Conservation (phyloP, 768 basidiomycete species). For the Fomitopsis serialis region DNA sequence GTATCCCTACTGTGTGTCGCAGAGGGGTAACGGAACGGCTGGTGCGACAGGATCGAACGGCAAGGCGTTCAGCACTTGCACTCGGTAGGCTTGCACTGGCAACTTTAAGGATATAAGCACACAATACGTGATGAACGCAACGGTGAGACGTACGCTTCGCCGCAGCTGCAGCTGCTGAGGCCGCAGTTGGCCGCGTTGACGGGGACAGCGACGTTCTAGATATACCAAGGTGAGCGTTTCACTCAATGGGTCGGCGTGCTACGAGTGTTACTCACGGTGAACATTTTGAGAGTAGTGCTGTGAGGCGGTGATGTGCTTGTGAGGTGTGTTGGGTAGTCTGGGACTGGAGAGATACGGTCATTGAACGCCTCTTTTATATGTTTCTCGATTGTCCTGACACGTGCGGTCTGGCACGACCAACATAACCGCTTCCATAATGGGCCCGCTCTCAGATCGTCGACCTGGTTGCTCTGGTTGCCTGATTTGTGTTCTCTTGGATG, state of each 20-base stretch:
- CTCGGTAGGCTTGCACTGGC: slow-evolving; percentile 52
- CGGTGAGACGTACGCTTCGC: slow-evolving; percentile 33
- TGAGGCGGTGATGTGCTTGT: slow-evolving; percentile 5
- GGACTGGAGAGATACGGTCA: slow-evolving; percentile 1
- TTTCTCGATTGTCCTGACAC: slow-evolving; percentile 2
- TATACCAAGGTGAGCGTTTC: not conserved
- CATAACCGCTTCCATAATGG: not conserved
- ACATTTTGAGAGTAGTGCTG: slow-evolving; percentile 9
- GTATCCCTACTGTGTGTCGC: too few species aligned
- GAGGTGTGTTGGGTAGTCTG: slow-evolving; percentile 7
- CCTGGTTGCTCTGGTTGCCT: too few species aligned
- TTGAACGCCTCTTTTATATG: slow-evolving; percentile 10
- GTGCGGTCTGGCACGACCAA: not conserved
- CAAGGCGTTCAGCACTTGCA: slow-evolving; percentile 53
- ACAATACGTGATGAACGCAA: not conserved
- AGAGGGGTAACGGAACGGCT: too few species aligned
- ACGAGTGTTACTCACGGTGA: slow-evolving; percentile 9
- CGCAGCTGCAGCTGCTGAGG: slow-evolving; percentile 44
- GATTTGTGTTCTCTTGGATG: too few species aligned
- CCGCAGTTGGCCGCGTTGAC: slow-evolving; percentile 45
- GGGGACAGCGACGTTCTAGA: slow-evolving; percentile 23
- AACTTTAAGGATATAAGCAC: slow-evolving; percentile 31
- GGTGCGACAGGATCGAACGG: not conserved
- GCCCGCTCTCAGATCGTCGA: too few species aligned
- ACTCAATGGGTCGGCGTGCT: not conserved